Percentiles rank a stretch among this genome's conserved stretches.
These are phyloP conservation scores for Hyaloscypha variabilis DNA, from an alignment of 495 filamentous ascomycete genomes.

Conservation along the genomic window DNA sequence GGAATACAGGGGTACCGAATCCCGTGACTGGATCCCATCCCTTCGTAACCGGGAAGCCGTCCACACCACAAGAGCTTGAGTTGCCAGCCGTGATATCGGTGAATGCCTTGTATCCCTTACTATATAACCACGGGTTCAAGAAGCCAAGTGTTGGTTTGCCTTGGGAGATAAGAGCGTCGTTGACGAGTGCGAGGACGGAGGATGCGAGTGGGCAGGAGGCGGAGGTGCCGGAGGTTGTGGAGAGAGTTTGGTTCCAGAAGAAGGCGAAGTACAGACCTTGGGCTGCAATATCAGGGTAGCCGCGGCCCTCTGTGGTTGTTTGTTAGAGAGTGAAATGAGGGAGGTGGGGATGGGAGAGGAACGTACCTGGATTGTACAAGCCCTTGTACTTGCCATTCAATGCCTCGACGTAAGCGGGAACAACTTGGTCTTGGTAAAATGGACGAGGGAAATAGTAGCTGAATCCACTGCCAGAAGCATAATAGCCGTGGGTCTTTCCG, in stretches of 20 bases:
- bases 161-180: conserved; percentile 56
- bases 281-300: conserved; percentile 71
- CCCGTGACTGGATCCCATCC: conserved; percentile 70
- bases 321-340: conserved; percentile 27
- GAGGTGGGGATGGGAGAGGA: too few relatives aligned
- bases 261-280: conserved; percentile 57
- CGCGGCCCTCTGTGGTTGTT: conserved; percentile 56
- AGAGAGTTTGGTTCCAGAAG: conserved; percentile 43
- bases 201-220: conserved; percentile 39
- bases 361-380: conserved; percentile 18
- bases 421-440: conserved; percentile 60
- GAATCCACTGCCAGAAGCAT: conserved; percentile 68
- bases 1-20: conserved; percentile 49
- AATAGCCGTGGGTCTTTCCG: conserved; percentile 42
- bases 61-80: conserved; percentile 57
- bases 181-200: conserved; percentile 57
- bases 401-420: conserved; percentile 54
- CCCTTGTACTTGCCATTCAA: conserved; percentile 17
- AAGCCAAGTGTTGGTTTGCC: conserved; percentile 62
- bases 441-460: conserved; percentile 66
- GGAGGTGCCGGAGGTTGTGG: conserved; percentile 47
- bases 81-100: conserved; percentile 62
- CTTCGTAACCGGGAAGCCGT: conserved; percentile 52
- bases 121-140: conserved; percentile 63
- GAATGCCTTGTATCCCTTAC: conserved; percentile 54